Evolutionary conservation across 345 rosid species (phyloP).

Genomic region (Crucihimalaya himalaica): DNA sequence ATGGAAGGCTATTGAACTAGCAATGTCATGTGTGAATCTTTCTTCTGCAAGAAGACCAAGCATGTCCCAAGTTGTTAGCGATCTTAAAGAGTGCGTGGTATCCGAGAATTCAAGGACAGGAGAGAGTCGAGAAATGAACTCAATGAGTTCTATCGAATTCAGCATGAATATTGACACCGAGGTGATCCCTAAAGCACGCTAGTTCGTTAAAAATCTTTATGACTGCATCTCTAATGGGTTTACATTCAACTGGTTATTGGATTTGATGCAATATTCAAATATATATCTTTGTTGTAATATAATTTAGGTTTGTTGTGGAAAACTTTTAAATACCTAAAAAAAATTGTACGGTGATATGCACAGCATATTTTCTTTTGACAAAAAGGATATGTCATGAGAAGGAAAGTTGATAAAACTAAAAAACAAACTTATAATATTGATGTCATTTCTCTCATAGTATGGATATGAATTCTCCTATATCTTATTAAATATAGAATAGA

Average conservation of each 20-base stretch:
- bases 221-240: background rate
- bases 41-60: conserved; percentile 9
- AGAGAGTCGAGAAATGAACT: conserved; percentile 10
- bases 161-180: background rate
- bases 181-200: conserved; percentile 31
- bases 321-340: background rate
- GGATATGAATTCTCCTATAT: no score
- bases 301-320: background rate
- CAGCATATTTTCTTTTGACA: background rate
- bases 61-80: background rate
- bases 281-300: background rate
- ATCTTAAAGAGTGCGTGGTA: background rate
- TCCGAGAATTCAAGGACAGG: background rate
- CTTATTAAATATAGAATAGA: no score
- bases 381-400: no score
- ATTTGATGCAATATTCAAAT: background rate
- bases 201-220: background rate
- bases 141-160: conserved; percentile 6
- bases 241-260: background rate
- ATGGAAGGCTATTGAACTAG: conserved; percentile 19
- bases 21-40: conserved; percentile 11
- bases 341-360: background rate
- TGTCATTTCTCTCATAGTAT: no score
- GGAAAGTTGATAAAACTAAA: no score
- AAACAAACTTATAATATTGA: no score